phyloP scores from a whole-genome alignment of 352 stramenopile species.

The Globisporangium yorkense region DNA sequence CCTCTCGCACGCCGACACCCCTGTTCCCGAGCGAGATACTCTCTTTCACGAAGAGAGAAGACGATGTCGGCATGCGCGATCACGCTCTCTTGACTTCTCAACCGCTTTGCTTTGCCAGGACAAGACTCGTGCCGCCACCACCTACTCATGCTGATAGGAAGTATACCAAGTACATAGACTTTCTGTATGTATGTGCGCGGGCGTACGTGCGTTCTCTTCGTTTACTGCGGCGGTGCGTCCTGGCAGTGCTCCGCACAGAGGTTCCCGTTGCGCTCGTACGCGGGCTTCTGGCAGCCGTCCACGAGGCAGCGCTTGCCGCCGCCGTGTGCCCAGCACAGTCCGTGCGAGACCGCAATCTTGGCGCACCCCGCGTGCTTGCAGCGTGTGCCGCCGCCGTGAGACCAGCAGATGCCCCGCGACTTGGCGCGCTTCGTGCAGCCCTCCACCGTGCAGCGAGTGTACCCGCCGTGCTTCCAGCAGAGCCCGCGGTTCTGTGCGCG shows the following conservation, averaged over 20 bases:
- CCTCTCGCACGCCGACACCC: no score
- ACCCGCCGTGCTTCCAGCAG: slow-evolving; percentile 44
- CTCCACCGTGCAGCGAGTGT: slow-evolving; percentile 43
- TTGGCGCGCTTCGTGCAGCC: slow-evolving; percentile 40
- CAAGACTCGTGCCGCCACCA: no score
- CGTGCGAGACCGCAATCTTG: slow-evolving; percentile 53
- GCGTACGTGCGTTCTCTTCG: background rate
- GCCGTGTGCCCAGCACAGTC: slow-evolving; percentile 48
- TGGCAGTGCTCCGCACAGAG: slow-evolving; percentile 33
- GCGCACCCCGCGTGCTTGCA: slow-evolving; percentile 44
- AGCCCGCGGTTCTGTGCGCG: slow-evolving; percentile 32
- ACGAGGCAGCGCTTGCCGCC: slow-evolving; percentile 35
- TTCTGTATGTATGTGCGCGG: no score
- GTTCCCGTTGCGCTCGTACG: slow-evolving; percentile 59
- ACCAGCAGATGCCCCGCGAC: slow-evolving; percentile 26
- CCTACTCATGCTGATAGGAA: no score
- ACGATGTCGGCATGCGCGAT: no score
- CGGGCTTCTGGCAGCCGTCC: slow-evolving; percentile 33
- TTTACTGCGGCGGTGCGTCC: background rate
- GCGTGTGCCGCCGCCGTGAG: slow-evolving; percentile 24
- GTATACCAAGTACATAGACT: no score
- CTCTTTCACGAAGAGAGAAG: no score
- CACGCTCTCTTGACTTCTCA: no score
- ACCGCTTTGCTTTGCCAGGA: no score
- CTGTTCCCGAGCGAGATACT: no score